Conservation (phyloP, 75 land plant genomes). For the Selaginella moellendorffii region DNA sequence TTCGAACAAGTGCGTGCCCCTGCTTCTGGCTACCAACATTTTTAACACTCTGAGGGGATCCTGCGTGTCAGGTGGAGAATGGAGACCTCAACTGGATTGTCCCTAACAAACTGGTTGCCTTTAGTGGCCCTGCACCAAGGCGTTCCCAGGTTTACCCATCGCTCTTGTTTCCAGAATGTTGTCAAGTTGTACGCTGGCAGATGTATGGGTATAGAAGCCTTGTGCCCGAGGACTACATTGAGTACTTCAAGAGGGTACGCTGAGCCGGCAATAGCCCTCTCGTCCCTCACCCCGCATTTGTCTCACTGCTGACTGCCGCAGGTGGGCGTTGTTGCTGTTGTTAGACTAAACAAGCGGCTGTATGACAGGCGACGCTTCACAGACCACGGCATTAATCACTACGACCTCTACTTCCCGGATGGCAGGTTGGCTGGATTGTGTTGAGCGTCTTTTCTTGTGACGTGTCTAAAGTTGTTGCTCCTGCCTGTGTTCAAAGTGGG, state of each 20-base stretch:
- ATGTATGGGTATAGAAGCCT: constrained; percentile 31
- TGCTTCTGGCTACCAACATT: neutral
- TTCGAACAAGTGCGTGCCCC: constrained; percentile 26
- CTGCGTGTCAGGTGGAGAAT: constrained; percentile 27
- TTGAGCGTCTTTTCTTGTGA: neutral
- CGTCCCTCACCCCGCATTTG: no score
- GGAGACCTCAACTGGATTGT: constrained; percentile 42
- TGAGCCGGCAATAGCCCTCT: no score
- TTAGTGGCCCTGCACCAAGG: constrained; percentile 37
- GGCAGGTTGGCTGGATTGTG: constrained; percentile 20
- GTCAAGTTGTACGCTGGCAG: constrained; percentile 12
- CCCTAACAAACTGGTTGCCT: constrained; percentile 35
- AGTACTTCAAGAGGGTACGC: constrained; percentile 35
- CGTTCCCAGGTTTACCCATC: constrained; percentile 21
- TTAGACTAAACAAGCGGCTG: constrained; percentile 29
- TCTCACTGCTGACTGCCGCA: no score
- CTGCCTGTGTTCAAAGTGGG: neutral
- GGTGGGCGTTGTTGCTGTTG: constrained; percentile 26
- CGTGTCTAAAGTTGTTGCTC: neutral
- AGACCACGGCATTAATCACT: constrained; percentile 31
- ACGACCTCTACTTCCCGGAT: constrained; percentile 43
- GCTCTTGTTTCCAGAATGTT: neutral
- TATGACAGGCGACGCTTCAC: constrained; percentile 32
- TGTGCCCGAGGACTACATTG: constrained; percentile 37
- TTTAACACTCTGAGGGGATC: neutral